Evolutionary conservation across 164 flowering plant genomes (phyloP).

Genomic region (Protea cynaroides): DNA sequence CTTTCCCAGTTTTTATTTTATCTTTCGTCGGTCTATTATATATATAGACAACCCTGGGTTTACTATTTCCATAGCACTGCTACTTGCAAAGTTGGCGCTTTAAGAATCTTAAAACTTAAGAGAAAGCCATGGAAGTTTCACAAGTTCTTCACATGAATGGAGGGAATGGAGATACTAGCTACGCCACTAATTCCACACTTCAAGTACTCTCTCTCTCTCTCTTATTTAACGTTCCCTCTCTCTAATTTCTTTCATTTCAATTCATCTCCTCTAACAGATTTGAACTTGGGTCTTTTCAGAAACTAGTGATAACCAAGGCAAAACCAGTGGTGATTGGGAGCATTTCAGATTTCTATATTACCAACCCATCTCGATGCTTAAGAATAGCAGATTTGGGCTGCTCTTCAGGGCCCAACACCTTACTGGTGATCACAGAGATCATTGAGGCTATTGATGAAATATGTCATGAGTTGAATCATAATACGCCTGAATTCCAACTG

Average conservation of each 20-base stretch:
- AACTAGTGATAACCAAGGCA: neutral
- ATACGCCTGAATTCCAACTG: neutral
- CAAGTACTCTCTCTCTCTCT: constrained; percentile 1
- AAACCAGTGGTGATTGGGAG: neutral
- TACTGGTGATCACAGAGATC: neutral
- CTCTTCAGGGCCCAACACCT: neutral
- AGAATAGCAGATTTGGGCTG: neutral
- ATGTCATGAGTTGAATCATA: neutral
- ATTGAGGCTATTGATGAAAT: neutral
- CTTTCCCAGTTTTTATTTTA: too few relatives aligned
- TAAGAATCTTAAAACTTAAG: too few relatives aligned
- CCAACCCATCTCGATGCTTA: neutral
- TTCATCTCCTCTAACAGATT: neutral
- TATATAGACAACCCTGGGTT: too few relatives aligned
- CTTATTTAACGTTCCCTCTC: neutral
- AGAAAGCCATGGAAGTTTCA: neutral
- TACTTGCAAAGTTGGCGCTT: too few relatives aligned
- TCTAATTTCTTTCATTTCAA: neutral
- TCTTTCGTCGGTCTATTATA: too few relatives aligned
- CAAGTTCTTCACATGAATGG: constrained; percentile 15
- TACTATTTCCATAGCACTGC: too few relatives aligned
- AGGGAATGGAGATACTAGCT: constrained; percentile 12
- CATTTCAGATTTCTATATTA: neutral
- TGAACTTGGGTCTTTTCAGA: neutral
- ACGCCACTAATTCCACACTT: constrained; percentile 5